These are phyloP conservation scores for Hymenoscyphus repandus DNA, from an alignment of 2,329 filamentous ascomycete genomes.

Conservation along the genomic window DNA sequence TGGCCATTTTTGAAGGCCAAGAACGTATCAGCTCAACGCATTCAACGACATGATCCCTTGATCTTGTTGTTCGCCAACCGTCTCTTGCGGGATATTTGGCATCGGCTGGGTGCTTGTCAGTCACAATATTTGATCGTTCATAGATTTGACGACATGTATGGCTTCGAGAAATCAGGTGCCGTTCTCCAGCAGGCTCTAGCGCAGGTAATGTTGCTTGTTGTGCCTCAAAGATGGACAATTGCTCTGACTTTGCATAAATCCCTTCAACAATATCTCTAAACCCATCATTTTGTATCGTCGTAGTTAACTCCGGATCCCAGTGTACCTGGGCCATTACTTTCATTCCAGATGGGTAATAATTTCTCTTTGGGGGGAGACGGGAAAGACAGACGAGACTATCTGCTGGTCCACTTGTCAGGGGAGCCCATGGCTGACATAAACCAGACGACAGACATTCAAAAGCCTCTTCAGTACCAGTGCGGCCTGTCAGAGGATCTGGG, in stretches of 20 bases:
- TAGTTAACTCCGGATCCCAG: slow-evolving; percentile 38
- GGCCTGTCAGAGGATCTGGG: slow-evolving; percentile 51
- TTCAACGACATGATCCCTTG: slow-evolving; percentile 21
- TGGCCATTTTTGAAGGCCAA: slow-evolving; percentile 23
- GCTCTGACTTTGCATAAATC: slow-evolving; percentile 15
- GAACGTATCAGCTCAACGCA: slow-evolving; percentile 21
- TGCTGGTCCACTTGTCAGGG: slow-evolving; percentile 5
- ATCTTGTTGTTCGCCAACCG: not conserved
- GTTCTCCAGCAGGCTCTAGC: not conserved
- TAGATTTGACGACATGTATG: slow-evolving; percentile 8
- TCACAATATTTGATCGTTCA: not conserved
- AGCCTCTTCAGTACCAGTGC: slow-evolving; percentile 58
- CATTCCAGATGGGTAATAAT: slow-evolving; percentile 39
- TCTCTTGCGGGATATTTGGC: slow-evolving; percentile 15
- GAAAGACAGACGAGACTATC: slow-evolving; percentile 10
- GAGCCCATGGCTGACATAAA: slow-evolving; percentile 32
- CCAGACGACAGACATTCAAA: slow-evolving; percentile 45
- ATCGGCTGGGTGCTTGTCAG: not conserved
- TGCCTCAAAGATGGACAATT: slow-evolving; percentile 15
- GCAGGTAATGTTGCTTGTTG: not conserved
- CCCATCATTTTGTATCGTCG: slow-evolving; percentile 37
- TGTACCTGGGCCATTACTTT: slow-evolving; percentile 38
- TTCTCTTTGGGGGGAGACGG: slow-evolving; percentile 30
- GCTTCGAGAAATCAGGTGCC: slow-evolving; percentile 15
- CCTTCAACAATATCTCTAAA: slow-evolving; percentile 11